Evolutionary conservation across 1,284 basidiomycete species (phyloP).

Genomic region (Malassezia arunalokei): DNA sequence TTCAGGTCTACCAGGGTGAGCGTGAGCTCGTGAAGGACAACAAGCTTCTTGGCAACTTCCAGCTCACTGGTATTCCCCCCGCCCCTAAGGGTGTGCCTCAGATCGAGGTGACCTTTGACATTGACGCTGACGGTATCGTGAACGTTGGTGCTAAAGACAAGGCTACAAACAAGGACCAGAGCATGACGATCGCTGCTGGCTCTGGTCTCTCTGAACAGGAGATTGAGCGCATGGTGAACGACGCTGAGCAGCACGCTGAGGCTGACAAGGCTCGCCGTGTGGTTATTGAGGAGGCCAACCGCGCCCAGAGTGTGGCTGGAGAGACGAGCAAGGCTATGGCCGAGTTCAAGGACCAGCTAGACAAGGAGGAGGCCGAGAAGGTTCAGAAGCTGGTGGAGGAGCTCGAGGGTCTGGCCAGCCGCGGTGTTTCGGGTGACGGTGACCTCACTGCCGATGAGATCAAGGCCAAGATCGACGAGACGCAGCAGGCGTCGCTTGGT

Average conservation of each 20-base stretch:
- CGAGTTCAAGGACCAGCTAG: slow-evolving; percentile 95
- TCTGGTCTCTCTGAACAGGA: slow-evolving; percentile 92
- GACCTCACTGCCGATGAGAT: slow-evolving; percentile 72
- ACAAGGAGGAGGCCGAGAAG: slow-evolving; percentile 78
- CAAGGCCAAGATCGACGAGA: slow-evolving; percentile 83
- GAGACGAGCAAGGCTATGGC: slow-evolving; percentile 95
- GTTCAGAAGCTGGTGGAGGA: slow-evolving; percentile 62
- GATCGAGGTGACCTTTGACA: slow-evolving; percentile 97
- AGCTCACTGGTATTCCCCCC: slow-evolving; percentile 91
- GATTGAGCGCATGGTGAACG: slow-evolving; percentile 91
- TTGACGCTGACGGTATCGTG: slow-evolving; percentile 94
- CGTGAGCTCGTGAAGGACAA: slow-evolving; percentile 94
- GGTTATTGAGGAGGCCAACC: slow-evolving; percentile 93
- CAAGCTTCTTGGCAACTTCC: slow-evolving; percentile 99
- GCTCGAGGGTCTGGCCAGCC: slow-evolving; percentile 78
- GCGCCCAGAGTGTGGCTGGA: slow-evolving; percentile 80
- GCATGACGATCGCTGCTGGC: slow-evolving; percentile 91
- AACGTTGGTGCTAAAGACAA: slow-evolving; percentile 93
- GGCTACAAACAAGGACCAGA: slow-evolving; percentile 93
- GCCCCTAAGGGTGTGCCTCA: slow-evolving; percentile 97
- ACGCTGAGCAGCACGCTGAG: slow-evolving; percentile 76
- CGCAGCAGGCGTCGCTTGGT: slow-evolving; percentile 88
- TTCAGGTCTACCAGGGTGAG: slow-evolving; percentile 90
- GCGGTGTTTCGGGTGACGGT: slow-evolving; percentile 70
- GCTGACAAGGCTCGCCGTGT: slow-evolving; percentile 63